Evolutionary conservation across 257 asterid genomes (phyloP).

Genomic region (Vinca minor): DNA sequence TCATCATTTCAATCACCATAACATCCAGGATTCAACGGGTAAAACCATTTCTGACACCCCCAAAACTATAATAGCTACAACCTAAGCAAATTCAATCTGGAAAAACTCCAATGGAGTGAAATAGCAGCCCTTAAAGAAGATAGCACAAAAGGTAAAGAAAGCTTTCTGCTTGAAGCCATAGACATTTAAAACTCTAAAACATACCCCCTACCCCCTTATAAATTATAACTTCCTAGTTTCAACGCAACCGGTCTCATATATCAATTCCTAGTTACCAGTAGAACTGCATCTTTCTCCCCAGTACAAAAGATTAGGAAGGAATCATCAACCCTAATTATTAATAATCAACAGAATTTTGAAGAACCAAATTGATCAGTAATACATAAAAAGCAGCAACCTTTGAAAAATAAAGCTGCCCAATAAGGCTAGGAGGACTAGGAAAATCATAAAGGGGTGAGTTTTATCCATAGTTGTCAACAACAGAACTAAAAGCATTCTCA

Average conservation of each 20-base stretch:
- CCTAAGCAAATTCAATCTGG: neutral
- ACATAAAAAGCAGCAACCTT: neutral
- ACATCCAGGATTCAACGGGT: neutral
- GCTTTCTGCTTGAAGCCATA: neutral
- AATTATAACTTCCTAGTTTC: neutral
- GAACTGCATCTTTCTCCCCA: neutral
- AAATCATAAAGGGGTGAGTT: neutral
- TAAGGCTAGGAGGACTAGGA: neutral
- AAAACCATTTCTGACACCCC: neutral
- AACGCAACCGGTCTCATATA: neutral
- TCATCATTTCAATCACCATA: neutral
- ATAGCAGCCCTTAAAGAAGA: no score
- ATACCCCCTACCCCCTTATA: neutral
- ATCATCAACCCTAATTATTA: neutral
- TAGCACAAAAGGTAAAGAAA: neutral
- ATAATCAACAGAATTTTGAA: neutral
- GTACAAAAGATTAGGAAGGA: neutral
- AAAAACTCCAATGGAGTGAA: no score
- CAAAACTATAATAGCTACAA: neutral
- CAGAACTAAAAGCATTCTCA: neutral
- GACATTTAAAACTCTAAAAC: neutral
- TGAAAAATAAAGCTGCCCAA: neutral
- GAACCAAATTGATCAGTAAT: neutral
- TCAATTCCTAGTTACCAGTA: neutral
- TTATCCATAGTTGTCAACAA: neutral